Percentiles rank a stretch among this genome's conserved stretches.
Conservation (phyloP, 208 protist genomes). For the Trichomonas vaginalis region DNA sequence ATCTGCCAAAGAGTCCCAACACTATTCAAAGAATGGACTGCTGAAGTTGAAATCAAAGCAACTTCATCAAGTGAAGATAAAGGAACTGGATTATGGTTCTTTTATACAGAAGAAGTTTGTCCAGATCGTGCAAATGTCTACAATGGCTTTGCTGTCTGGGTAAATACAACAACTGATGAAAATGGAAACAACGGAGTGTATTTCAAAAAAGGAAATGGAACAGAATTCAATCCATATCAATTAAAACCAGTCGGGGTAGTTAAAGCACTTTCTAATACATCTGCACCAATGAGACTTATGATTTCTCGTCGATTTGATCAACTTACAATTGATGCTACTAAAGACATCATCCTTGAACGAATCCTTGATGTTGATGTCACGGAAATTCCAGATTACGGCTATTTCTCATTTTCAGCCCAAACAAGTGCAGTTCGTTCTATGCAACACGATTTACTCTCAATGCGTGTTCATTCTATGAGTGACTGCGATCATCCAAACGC, state of each 20-base stretch:
- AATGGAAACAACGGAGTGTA: too few relatives aligned
- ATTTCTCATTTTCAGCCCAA: background rate
- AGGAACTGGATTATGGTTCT: background rate
- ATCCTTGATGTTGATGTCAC: background rate
- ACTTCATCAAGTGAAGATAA: background rate
- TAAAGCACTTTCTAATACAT: too few relatives aligned
- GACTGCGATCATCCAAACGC: too few relatives aligned
- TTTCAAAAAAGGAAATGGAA: too few relatives aligned
- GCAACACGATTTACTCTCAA: too few relatives aligned
- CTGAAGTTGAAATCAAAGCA: background rate
- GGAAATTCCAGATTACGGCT: background rate
- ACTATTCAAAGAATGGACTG: background rate
- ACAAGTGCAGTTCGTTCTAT: too few relatives aligned
- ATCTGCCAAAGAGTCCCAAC: background rate
- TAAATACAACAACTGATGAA: background rate
- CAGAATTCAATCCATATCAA: too few relatives aligned
- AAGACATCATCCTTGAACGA: background rate
- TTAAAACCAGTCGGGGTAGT: too few relatives aligned
- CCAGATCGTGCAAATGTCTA: background rate
- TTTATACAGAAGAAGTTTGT: background rate
- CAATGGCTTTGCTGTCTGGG: background rate
- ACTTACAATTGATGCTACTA: background rate
- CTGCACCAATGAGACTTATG: background rate
- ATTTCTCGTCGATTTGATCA: background rate
- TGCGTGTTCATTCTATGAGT: too few relatives aligned